Evolutionary conservation across 805 yeast species (phyloP).

Genomic region (Kluyveromyces siamensis): DNA sequence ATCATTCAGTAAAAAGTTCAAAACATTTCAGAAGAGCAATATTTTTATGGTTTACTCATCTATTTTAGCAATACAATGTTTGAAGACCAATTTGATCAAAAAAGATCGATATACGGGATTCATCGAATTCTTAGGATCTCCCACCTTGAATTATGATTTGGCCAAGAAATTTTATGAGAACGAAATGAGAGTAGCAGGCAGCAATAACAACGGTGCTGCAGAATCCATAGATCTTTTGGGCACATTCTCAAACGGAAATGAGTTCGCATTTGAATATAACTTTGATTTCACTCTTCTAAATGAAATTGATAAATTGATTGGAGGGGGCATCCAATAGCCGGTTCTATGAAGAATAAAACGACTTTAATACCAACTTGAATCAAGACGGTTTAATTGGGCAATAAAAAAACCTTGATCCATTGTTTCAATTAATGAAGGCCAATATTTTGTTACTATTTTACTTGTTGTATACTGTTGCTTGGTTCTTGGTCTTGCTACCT

Average conservation of each 20-base stretch:
- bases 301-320: constrained; percentile 23
- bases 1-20: constrained; percentile 14
- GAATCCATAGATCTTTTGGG: constrained; percentile 21
- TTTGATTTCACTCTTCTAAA: constrained; percentile 24
- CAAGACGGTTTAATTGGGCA: too few relatives aligned
- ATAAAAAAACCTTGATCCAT: too few relatives aligned
- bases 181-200: constrained; percentile 5
- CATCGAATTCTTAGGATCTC: constrained; percentile 13
- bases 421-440: too few relatives aligned
- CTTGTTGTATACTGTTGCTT: too few relatives aligned
- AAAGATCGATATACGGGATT: constrained; percentile 11
- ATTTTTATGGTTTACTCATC: constrained; percentile 23
- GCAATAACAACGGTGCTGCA: constrained; percentile 1
- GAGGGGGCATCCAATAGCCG: constrained; percentile 1
- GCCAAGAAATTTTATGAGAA: constrained; percentile 21
- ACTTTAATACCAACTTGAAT: too few relatives aligned
- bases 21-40: constrained; percentile 17
- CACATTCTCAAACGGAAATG: constrained; percentile 20
- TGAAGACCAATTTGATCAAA: constrained; percentile 16
- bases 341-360: background rate
- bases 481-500: too few relatives aligned
- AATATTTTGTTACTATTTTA: too few relatives aligned
- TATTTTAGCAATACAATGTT: constrained; percentile 21
- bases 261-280: constrained; percentile 24
- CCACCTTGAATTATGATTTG: constrained; percentile 19